A percentile compares a stretch with the other conserved stretches of the same genome.
phyloP scores from a whole-genome alignment of 1,284 basidiomycete genomes.

The Baeospora myosura region DNA sequence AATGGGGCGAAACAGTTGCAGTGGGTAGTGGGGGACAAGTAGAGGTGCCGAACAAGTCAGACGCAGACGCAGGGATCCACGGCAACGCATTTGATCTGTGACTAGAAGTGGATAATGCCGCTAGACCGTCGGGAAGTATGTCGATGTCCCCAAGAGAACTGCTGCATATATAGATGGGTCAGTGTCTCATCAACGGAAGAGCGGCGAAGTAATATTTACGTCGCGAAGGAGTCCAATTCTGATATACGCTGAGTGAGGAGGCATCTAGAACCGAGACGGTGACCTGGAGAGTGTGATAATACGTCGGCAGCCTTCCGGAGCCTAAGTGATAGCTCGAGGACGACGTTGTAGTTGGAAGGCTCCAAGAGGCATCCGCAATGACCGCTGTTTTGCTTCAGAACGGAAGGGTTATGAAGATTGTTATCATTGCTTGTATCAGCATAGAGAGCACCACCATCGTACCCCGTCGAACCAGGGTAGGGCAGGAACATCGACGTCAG shows the following conservation, averaged over 20 bases:
- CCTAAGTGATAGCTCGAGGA: constrained; percentile 42
- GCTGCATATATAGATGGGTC: background rate
- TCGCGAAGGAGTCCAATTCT: constrained; percentile 38
- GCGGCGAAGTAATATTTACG: constrained; percentile 19
- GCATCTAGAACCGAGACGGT: constrained; percentile 31
- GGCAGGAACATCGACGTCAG: constrained; percentile 22
- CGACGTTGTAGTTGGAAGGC: constrained; percentile 32
- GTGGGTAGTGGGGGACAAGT: too few relatives aligned
- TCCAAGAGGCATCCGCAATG: constrained; percentile 43
- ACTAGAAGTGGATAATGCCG: too few relatives aligned
- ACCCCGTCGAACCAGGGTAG: constrained; percentile 16
- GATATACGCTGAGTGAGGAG: constrained; percentile 34
- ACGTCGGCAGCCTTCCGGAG: constrained; percentile 40
- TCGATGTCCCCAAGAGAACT: constrained; percentile 10
- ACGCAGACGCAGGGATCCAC: too few relatives aligned
- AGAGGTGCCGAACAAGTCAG: too few relatives aligned
- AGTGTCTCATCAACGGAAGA: background rate
- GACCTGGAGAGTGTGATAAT: constrained; percentile 32
- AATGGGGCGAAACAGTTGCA: background rate
- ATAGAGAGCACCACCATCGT: background rate
- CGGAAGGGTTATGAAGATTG: too few relatives aligned
- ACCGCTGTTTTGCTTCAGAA: constrained; percentile 9
- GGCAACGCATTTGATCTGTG: too few relatives aligned
- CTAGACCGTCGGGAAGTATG: too few relatives aligned
- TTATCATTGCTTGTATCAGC: too few relatives aligned